Evolutionary conservation across 352 stramenopile genomes (phyloP), one percentile per base, ranked within the genome.

Genomic region (Phytophthora boehmeriae): DNA sequence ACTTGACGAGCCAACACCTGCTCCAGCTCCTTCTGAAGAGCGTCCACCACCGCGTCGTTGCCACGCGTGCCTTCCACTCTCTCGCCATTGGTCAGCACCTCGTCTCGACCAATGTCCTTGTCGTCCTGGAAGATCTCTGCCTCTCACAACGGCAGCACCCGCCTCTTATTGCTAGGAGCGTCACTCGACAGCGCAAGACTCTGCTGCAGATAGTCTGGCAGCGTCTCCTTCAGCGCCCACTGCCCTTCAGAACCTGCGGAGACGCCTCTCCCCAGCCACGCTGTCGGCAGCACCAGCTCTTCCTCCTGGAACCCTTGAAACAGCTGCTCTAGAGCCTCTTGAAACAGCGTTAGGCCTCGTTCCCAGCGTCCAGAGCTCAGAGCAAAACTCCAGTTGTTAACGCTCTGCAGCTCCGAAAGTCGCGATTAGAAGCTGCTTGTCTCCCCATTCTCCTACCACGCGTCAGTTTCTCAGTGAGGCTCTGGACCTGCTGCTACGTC

Each of bases 61-160:
- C 83, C 83, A 32, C 75, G 60, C 1, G 71, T 73, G 9, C 83
- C 80, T 45, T 71, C 47, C 5, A 88, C 63, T 0, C 66, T 54
- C 20, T 78, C 45, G 2, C 83, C 83, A 64, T 91, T 88, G 23
- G 92, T 76, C n/a, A 78, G 17, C 8, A 94, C 27, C 35, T 91
- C 79, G 54, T 94, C 85, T n/a, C 85, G 80, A 32, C 75, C 66
- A 52, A 94, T 85, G 59, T 94, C 85, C 59, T 94, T 94, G 8
- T 83, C 73, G 52, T 94, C 85, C 57, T 94, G 85, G 47, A 89
- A 89, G 25, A 69, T 76, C 47, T 91, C 67, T 0, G 77, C 78
- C 8, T 90, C 79, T 1, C 73, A 76, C 3, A 91, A 59, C 4
- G 23, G 65, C 6, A 20, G 80, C 20, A 58, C 58, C 27, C 35